Base-by-base conservation (phyloP, 805 yeast genomes). In the Metschnikowia sp. region DNA sequence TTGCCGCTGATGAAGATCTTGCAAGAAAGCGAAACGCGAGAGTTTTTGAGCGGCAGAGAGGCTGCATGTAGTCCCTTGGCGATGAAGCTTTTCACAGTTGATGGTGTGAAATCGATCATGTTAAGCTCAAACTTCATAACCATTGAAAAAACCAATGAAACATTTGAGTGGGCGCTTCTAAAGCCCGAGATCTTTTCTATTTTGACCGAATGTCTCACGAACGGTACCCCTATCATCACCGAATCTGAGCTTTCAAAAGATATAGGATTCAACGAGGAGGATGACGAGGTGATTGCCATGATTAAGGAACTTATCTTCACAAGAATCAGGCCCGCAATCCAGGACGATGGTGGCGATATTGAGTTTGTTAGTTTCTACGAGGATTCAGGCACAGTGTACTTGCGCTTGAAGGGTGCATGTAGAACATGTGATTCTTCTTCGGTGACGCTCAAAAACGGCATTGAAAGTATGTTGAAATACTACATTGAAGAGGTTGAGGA, bases 41-140 rank as follows among this genome's bases (percentile, higher is more conserved):
- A 89, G 65, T 86, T 82, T 55, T 69, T 84, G 35, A 76, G 78
- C 43, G 91, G 91, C 2, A 73, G 92, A 48, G 94, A 88, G 52
- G 92, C 96, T 0, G 70, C 73, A 5, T 73, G 79, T 39, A 84
- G 92, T 4, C 96, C 95, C 6, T 66, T 88, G 44, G 96, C 95
- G 2, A 71, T 86, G 49, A 84, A 83, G 62, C 70, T 88, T 41
- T 84, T 88, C 57, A 74, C 83, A 8, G 72, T 88, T 3, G 94
- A 88, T 57, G 96, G 96, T 4, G 79, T 89, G 34, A 75, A 75
- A 38, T 77, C 89, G 1, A 81, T 89, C 44, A 78, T 89, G 84
- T 82, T 87, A 60, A 96, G 96, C 2, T 74, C 84, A 4, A 84
- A 89, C 64, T 89, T 90, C 64, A 84, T 89, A 52, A 89, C 96